A percentile compares a stretch with the other conserved stretches of the same genome.
These are phyloP conservation scores for Penicillium sp. DNA, from an alignment of 2,329 filamentous ascomycete genomes.

Conservation along the genomic window DNA sequence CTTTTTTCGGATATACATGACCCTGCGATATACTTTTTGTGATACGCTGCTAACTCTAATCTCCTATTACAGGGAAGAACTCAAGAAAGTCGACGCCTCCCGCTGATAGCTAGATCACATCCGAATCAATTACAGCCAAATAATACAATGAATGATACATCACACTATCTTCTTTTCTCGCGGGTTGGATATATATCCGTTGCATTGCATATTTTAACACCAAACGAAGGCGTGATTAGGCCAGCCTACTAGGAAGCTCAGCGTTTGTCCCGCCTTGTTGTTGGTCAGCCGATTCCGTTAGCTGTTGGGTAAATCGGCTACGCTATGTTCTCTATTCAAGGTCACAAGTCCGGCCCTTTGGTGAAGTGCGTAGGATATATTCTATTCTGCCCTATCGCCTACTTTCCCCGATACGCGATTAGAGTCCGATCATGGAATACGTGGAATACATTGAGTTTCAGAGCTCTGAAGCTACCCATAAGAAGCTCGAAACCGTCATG, in stretches of 20 bases:
- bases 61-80: conserved; percentile 62
- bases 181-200: neutral
- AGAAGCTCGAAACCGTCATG: neutral
- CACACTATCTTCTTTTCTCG: neutral
- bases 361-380: neutral
- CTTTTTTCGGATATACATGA: neutral
- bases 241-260: neutral
- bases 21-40: neutral
- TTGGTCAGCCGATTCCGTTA: neutral
- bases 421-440: neutral
- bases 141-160: conserved; percentile 1
- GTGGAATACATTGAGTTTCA: neutral
- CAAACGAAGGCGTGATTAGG: neutral
- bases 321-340: neutral
- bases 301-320: neutral
- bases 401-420: neutral
- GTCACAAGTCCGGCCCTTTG: neutral
- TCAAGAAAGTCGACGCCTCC: conserved; percentile 87
- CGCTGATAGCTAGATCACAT: conserved; percentile 58
- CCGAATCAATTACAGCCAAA: neutral
- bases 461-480: neutral
- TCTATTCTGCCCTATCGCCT: no score
- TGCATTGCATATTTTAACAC: neutral
- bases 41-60: neutral
- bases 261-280: neutral